Evolutionary conservation across 2,329 filamentous ascomycete genomes (phyloP).

Genomic region (Exophiala alcalophila): DNA sequence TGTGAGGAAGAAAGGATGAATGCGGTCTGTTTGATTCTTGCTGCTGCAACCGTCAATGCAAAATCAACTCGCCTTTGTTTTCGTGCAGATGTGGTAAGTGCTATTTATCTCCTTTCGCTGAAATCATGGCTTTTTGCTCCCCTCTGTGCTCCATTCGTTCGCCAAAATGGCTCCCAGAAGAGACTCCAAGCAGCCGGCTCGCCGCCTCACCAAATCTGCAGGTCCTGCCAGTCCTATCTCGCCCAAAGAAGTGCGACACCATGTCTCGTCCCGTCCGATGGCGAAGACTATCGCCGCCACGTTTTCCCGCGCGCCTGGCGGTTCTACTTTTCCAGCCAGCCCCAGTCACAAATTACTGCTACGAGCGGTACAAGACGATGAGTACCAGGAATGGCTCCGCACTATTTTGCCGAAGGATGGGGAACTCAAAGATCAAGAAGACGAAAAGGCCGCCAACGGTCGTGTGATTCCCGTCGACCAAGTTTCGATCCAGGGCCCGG

Average conservation of each 20-base stretch:
- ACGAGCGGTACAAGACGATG: too few species aligned
- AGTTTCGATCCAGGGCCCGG: neutral
- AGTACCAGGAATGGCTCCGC: too few species aligned
- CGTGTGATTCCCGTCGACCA: constrained; percentile 1
- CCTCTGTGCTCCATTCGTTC: neutral
- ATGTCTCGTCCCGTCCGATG: neutral
- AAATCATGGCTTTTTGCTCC: constrained; percentile 1
- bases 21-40: constrained; percentile 3
- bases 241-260: neutral
- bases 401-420: too few species aligned
- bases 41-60: constrained; percentile 2
- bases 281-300: constrained; percentile 1
- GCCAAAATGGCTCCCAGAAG: constrained; percentile 15
- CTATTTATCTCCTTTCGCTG: constrained; percentile 14
- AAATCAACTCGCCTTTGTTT: constrained; percentile 9
- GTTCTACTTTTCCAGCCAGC: too few species aligned
- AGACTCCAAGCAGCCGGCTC: neutral
- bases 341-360: too few species aligned
- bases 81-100: constrained; percentile 5
- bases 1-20: constrained; percentile 9
- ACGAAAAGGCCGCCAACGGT: neutral
- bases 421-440: neutral
- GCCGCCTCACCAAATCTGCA: neutral
- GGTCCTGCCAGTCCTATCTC: neutral
- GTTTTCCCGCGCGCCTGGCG: neutral